Evolutionary conservation across 306 rosid species (phyloP).

Genomic region (Glycine latifolia): DNA sequence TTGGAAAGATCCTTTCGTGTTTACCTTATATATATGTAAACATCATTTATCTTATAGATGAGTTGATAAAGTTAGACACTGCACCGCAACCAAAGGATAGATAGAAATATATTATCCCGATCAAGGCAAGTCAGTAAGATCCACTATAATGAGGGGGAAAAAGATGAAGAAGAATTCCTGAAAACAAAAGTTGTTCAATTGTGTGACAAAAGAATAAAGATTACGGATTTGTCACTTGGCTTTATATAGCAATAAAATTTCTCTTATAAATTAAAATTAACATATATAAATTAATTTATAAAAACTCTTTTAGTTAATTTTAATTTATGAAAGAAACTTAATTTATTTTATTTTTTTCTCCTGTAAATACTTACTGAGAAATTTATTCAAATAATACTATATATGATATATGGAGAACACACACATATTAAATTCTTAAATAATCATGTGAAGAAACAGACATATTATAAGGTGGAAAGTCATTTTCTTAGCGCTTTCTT

Average conservation of each 20-base stretch:
- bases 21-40: too few species aligned
- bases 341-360: not conserved
- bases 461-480: slow-evolving; percentile 44
- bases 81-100: too few species aligned
- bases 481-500: slow-evolving; percentile 45
- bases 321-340: too few species aligned
- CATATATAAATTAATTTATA: too few species aligned
- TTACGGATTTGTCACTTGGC: not conserved
- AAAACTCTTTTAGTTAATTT: too few species aligned
- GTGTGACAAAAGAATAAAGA: not conserved
- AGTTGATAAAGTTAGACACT: too few species aligned
- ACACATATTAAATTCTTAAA: slow-evolving; percentile 2
- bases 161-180: not conserved
- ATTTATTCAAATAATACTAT: not conserved
- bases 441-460: not conserved
- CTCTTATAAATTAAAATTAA: too few species aligned
- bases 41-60: too few species aligned
- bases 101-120: too few species aligned
- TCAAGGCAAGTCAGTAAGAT: not conserved
- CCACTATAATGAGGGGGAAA: not conserved
- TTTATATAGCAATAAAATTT: too few species aligned
- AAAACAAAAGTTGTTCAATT: not conserved
- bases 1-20: too few species aligned
- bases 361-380: not conserved
- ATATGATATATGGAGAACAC: not conserved